phyloP scores from a whole-genome alignment of 2,329 filamentous ascomycete species.

The Parastagonospora nodorum region DNA sequence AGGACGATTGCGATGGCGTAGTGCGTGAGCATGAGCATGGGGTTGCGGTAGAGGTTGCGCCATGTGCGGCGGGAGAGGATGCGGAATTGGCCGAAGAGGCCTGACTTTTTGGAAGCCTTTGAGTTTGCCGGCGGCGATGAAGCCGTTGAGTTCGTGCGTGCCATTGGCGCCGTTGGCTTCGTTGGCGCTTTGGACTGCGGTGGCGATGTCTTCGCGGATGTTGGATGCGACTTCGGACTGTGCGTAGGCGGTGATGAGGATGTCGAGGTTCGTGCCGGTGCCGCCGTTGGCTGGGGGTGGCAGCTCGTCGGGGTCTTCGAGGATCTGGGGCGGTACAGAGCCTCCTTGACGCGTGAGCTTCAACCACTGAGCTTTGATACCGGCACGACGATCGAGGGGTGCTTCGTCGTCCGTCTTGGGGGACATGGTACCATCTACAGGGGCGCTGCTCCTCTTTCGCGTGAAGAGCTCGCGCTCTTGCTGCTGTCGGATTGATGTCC shows the following conservation, averaged over 20 bases:
- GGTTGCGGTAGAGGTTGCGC: constrained; percentile 97
- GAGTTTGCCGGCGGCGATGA: constrained; percentile 65
- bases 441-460: constrained; percentile 68
- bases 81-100: constrained; percentile 79
- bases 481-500: constrained; percentile 79
- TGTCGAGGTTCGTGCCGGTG: constrained; percentile 76
- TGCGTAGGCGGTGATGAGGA: constrained; percentile 75
- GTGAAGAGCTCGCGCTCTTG: constrained; percentile 93
- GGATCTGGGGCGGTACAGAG: constrained; percentile 61
- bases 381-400: constrained; percentile 56
- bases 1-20: constrained; percentile 96
- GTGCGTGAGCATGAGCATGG: constrained; percentile 97
- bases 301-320: constrained; percentile 71
- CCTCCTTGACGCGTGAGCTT: constrained; percentile 61
- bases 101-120: constrained; percentile 82
- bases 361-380: constrained; percentile 62
- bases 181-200: constrained; percentile 67
- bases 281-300: constrained; percentile 62
- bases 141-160: constrained; percentile 57
- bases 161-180: constrained; percentile 71
- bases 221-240: constrained; percentile 76
- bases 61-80: constrained; percentile 91
- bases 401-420: constrained; percentile 68
- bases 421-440: constrained; percentile 58
- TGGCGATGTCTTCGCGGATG: constrained; percentile 78